A percentile compares a stretch with the other conserved stretches of the same genome.
Conservation (phyloP, 257 asterid genomes). For the Solanum etuberosum region DNA sequence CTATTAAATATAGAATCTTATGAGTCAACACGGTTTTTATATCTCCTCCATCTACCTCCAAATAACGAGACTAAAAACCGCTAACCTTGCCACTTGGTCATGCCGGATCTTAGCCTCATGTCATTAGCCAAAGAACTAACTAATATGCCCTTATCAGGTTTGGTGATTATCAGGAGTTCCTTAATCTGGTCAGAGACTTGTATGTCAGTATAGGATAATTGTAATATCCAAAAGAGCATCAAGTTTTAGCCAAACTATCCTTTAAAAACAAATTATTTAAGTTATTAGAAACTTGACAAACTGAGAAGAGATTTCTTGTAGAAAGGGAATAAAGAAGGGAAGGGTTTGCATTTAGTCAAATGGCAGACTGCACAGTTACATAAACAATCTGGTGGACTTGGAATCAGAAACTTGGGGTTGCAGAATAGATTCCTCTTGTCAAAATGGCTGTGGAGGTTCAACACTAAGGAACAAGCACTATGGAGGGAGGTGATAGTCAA, state of each 20-base stretch:
- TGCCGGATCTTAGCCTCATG: neutral
- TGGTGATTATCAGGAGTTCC: neutral
- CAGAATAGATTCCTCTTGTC: too few species aligned
- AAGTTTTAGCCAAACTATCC: neutral
- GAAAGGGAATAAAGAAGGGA: too few species aligned
- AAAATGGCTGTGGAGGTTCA: too few species aligned
- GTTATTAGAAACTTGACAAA: neutral
- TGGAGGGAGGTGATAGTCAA: too few species aligned
- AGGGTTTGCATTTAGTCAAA: too few species aligned
- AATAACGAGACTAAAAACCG: neutral
- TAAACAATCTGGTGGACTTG: too few species aligned
- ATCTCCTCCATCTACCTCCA: neutral
- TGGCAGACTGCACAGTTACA: too few species aligned
- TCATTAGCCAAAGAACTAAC: neutral
- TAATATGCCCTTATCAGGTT: neutral
- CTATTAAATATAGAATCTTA: neutral
- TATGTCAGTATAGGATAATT: neutral
- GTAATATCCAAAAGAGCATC: neutral
- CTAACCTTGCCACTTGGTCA: neutral
- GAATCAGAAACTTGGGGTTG: too few species aligned
- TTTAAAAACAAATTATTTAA: neutral
- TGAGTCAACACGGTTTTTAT: neutral
- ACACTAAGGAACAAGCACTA: too few species aligned
- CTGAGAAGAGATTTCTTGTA: too few species aligned
- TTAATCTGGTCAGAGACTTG: neutral